Conservation (phyloP, 192 early-diverging fungal species). For the Anaeromyces robustus region DNA sequence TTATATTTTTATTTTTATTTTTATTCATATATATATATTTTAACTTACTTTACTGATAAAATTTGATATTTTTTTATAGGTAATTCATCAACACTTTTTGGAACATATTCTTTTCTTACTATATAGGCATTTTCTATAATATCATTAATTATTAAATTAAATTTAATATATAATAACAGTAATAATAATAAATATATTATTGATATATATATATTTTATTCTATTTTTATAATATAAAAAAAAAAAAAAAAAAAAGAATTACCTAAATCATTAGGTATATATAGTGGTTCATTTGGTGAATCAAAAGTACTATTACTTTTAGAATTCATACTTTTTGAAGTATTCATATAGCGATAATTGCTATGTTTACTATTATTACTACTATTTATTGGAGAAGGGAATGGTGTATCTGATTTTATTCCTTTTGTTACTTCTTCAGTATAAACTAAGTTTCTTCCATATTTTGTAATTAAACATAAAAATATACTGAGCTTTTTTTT, state of each 20-base stretch:
- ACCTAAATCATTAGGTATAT: not conserved
- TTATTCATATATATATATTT: too few species aligned
- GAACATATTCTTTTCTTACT: not conserved
- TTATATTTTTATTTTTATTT: too few species aligned
- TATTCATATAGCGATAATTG: not conserved
- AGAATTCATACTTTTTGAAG: not conserved
- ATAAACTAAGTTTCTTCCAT: not conserved
- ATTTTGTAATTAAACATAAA: not conserved
- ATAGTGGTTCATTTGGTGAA: not conserved
- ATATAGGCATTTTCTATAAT: not conserved
- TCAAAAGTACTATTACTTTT: not conserved
- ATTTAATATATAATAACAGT: too few species aligned
- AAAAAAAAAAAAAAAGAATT: not conserved
- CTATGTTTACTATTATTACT: not conserved
- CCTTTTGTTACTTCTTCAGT: not conserved
- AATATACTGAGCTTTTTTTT: too few species aligned
- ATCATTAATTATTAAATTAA: not conserved
- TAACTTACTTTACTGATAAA: not conserved
- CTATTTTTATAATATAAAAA: too few species aligned
- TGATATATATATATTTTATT: too few species aligned
- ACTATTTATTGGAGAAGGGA: not conserved
- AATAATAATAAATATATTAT: too few species aligned
- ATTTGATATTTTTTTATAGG: not conserved
- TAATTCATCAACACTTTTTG: not conserved
- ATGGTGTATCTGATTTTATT: not conserved